Evolutionary conservation across 768 basidiomycete genomes (phyloP), one percentile per base, ranked within the genome.

Genomic region (Suillus tomentosus): DNA sequence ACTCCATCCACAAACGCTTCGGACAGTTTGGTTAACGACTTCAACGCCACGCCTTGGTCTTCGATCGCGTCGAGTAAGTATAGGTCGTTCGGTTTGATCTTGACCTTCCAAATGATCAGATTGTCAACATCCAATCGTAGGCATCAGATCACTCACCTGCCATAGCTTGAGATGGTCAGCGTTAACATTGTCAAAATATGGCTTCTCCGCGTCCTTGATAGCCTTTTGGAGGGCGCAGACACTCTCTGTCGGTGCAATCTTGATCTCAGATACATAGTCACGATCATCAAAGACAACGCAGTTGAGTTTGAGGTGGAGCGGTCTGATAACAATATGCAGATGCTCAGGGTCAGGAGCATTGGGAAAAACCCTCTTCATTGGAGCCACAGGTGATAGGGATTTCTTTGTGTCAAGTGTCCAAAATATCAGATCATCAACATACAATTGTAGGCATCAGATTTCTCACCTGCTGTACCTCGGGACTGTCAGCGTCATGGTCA

Each of bases 251-350:
- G 3, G 22, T 31, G 47, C 24, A 62, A 65, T 43, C 2, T 66
- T 34, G 42, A 60, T 13, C 14, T n/a, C 3, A 40, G 48, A 69
- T 17, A 17, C 43, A 14, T n/a, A 5, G 17, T 13, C 3, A 2
- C 22, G 58, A 9, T 17, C 45, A 13, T 60, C 22, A 0, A 27
- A 4, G 58, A 59, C 19, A 6, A 59, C 5, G 31, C 58, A 59
- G 37, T 59, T 59, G 1, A 43, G 10, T 5, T 27, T 15, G n/a
- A 59, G 17, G 14, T 24, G 43, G 17, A 19, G 43, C 17, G 43
- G 43, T 43, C 3, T 9, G 48, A 64, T 37, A 53, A 61, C 34
- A 39, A 64, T 64, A 42, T 64, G 59, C 31, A 64, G 60, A 27
- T 53, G 47, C 0, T n/a, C 31, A 15, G 3, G 6, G n/a, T 22